phyloP scores from a whole-genome alignment of 345 rosid species.

The Arabidopsis arenosa region DNA sequence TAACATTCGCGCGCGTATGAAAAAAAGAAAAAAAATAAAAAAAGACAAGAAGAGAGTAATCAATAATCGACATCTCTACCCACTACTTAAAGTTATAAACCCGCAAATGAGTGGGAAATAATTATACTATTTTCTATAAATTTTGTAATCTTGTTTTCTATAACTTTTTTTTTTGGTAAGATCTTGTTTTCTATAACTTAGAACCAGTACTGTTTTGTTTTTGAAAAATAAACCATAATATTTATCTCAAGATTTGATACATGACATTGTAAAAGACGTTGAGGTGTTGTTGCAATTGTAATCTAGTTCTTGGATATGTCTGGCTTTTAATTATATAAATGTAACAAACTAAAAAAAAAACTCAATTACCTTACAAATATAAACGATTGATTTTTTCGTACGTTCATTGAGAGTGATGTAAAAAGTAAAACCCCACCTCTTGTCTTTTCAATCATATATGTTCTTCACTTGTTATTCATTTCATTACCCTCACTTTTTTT shows the following conservation, averaged over 20 bases:
- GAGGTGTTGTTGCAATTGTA: conserved; percentile 28
- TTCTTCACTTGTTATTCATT: conserved; percentile 28
- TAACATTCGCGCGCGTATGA: no score
- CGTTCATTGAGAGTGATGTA: conserved; percentile 21
- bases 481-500: not conserved
- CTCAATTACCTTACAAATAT: conserved; percentile 4
- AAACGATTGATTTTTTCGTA: conserved; percentile 20
- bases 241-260: conserved; percentile 5
- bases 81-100: conserved; percentile 10
- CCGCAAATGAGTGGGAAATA: conserved; percentile 58
- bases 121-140: conserved; percentile 34
- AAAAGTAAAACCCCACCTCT: conserved; percentile 35
- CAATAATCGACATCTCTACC: not conserved
- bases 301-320: conserved; percentile 20
- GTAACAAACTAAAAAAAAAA: not conserved
- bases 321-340: not conserved
- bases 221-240: not conserved
- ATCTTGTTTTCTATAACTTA: not conserved
- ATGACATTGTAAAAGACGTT: conserved; percentile 35
- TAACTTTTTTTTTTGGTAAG: no score
- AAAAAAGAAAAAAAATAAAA: not conserved
- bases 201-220: not conserved
- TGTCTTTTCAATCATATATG: conserved; percentile 39
- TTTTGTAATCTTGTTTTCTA: not conserved
- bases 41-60: conserved; percentile 24